Percentiles rank a stretch among this genome's conserved stretches.
These are phyloP conservation scores for Piper longum DNA, from an alignment of 164 flowering plant genomes.

Conservation along the genomic window DNA sequence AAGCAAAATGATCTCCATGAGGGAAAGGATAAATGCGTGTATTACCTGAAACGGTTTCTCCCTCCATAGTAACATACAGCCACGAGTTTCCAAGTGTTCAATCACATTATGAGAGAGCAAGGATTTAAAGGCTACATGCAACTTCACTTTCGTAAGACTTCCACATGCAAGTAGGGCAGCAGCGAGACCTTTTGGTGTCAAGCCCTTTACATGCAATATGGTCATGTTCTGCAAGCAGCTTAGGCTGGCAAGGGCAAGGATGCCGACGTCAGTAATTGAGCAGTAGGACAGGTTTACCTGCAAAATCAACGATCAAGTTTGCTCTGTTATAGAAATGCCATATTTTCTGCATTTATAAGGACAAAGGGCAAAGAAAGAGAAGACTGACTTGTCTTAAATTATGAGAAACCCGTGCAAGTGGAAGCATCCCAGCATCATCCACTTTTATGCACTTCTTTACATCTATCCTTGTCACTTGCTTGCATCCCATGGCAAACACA, in stretches of 20 bases:
- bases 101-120: conserved; percentile 39
- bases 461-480: conserved; percentile 52
- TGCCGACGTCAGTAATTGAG: conserved; percentile 66
- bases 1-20: neutral
- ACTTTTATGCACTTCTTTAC: conserved; percentile 60
- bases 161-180: conserved; percentile 63
- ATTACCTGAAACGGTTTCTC: conserved; percentile 41
- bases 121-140: conserved; percentile 40
- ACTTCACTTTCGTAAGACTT: conserved; percentile 69
- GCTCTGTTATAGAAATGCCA: neutral
- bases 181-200: conserved; percentile 53
- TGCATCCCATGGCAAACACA: conserved; percentile 59
- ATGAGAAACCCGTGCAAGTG: conserved; percentile 59
- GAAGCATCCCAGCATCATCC: conserved; percentile 65
- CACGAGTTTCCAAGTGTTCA: conserved; percentile 67
- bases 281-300: conserved; percentile 82
- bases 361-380: neutral
- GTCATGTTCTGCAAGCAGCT: conserved; percentile 66
- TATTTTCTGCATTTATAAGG: neutral
- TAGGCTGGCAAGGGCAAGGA: conserved; percentile 68
- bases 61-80: conserved; percentile 74
- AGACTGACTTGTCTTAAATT: conserved; percentile 38
- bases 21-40: neutral
- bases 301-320: neutral
- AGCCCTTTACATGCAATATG: conserved; percentile 49